phyloP scores from a whole-genome alignment of 169 alveolate species.

The Plasmodium vivax region DNA sequence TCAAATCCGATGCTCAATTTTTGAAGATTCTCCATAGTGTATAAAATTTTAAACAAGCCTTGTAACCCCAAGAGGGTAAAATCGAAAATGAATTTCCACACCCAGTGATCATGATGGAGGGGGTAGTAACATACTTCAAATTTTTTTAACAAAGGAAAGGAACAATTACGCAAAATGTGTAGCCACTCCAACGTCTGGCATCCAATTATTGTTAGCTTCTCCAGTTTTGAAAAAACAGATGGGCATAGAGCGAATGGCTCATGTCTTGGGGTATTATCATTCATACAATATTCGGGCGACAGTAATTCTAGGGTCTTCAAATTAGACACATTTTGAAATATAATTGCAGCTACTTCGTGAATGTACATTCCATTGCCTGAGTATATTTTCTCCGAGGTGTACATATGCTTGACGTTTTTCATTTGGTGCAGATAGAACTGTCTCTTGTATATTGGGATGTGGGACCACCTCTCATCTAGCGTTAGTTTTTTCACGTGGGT shows the following conservation, averaged over 20 bases:
- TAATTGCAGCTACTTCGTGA: conserved; percentile 74
- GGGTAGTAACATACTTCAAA: conserved; percentile 71
- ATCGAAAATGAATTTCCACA: conserved; percentile 73
- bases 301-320: conserved; percentile 67
- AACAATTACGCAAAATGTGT: conserved; percentile 72
- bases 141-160: conserved; percentile 69
- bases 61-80: conserved; percentile 66
- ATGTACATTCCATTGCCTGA: conserved; percentile 65
- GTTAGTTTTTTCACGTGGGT: conserved; percentile 34
- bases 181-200: conserved; percentile 74
- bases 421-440: conserved; percentile 69
- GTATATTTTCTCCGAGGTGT: conserved; percentile 65
- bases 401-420: conserved; percentile 56
- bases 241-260: conserved; percentile 70
- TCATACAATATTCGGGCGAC: conserved; percentile 71
- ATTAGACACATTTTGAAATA: conserved; percentile 64
- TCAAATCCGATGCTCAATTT: conserved; percentile 67
- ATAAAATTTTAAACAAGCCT: conserved; percentile 61
- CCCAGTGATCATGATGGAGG: conserved; percentile 74
- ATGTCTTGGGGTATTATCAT: conserved; percentile 71
- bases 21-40: conserved; percentile 68
- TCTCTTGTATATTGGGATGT: conserved; percentile 66
- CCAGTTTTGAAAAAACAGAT: conserved; percentile 50
- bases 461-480: conserved; percentile 65
- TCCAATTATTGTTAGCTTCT: conserved; percentile 68